Conservation (phyloP, 805 yeast species). For the Schwanniomyces sp. region DNA sequence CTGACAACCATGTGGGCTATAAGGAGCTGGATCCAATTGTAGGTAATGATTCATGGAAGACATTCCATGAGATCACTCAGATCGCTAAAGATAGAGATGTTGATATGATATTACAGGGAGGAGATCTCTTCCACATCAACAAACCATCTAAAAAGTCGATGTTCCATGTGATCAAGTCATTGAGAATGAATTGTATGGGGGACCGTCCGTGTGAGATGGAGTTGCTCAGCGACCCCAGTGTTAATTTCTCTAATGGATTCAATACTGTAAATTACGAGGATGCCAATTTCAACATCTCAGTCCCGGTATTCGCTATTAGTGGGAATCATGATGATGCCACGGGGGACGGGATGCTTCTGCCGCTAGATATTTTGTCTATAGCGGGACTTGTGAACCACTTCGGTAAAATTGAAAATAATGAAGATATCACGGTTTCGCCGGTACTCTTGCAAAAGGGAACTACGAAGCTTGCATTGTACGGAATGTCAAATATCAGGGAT, state of each 20-base stretch:
- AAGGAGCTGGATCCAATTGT: constrained; percentile 86
- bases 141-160: constrained; percentile 85
- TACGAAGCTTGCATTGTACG: constrained; percentile 83
- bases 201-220: constrained; percentile 86
- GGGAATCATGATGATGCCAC: constrained; percentile 98
- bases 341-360: constrained; percentile 78
- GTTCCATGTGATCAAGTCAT: constrained; percentile 74
- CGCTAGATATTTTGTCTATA: constrained; percentile 80
- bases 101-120: constrained; percentile 89
- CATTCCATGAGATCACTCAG: constrained; percentile 79
- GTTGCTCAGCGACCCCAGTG: constrained; percentile 73
- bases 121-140: constrained; percentile 89
- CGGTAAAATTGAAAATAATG: constrained; percentile 78
- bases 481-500: constrained; percentile 85
- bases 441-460: constrained; percentile 77
- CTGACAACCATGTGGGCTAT: constrained; percentile 96
- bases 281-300: constrained; percentile 81
- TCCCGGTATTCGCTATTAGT: constrained; percentile 88
- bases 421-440: constrained; percentile 72
- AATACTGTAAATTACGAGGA: constrained; percentile 85
- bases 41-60: constrained; percentile 85
- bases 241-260: constrained; percentile 60
- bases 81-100: constrained; percentile 69
- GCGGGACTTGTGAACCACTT: constrained; percentile 87
- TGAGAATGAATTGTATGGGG: constrained; percentile 75